Base-by-base conservation (phyloP, 208 protist species). In the Acanthamoeba polyphaga region DNA sequence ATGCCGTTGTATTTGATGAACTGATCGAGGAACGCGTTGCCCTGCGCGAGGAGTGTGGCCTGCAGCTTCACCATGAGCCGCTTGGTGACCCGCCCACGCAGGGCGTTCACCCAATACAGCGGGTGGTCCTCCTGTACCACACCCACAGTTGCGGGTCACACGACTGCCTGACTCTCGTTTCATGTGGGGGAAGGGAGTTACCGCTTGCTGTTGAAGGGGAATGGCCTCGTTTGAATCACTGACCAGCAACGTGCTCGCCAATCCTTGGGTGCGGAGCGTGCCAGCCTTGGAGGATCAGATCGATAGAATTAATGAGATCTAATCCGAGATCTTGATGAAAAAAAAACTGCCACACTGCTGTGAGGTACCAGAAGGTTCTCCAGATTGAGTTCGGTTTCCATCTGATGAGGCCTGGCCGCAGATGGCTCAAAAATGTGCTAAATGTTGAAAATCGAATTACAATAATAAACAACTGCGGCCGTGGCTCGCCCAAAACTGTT, bases 1-100 rank as follows among this genome's bases (percentile, higher is more conserved):
- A 87, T 87, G n/a, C 78, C 78, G 24, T 87, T 87, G 38, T 62
- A 60, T 27, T 51, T 62, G 78, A 60, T 87, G 38, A 87, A 87
- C 51, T 87, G 78, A 34, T 60, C 78, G 43, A 87, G 22, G 49
- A 51, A 87, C 27, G 43, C 29, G 51, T 87, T 60, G 51, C 49
- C 24, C 78, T 87, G 49, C 22, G 78, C 51, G 15, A 62, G 49
- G 3, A 87, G 78, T 0, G 78, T 60, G 51, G 43, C 49, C 43
- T 60, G 49, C 78, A 87, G 38, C 51, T 51, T 60, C 27, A 51
- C 24, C 78, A 87, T 87, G 49, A 87, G 78, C 32, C 51, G 78
- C 51, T 87, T 87, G 51, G 78, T 87, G 27, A 87, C 78, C 17
- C 78, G 78, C 38, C 78, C 78, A 51, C 78, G 43, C 78, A 87